Conservation (phyloP, 116 monocot species). For the Posidonia oceanica region DNA sequence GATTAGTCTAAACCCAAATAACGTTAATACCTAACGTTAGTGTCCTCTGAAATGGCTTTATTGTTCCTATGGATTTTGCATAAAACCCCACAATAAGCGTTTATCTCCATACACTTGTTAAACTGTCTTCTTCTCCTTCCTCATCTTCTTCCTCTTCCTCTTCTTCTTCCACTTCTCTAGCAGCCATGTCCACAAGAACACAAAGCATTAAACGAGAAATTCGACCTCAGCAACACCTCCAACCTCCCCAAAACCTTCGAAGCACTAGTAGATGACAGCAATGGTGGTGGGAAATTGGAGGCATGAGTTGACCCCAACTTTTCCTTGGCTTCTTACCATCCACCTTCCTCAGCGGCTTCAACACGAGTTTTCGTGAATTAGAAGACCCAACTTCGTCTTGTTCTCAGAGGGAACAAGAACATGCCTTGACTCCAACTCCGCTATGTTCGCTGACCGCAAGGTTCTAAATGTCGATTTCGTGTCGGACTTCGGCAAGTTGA, state of each 20-base stretch:
- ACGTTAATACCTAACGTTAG: too few relatives aligned
- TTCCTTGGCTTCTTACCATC: slow-evolving; percentile 7
- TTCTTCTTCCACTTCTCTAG: too few relatives aligned
- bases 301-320: slow-evolving; percentile 12
- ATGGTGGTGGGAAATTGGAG: slow-evolving; percentile 10
- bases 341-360: slow-evolving; percentile 26
- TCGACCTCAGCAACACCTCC: slow-evolving; percentile 48
- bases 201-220: slow-evolving; percentile 68
- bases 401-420: slow-evolving; percentile 28
- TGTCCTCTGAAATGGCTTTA: too few relatives aligned
- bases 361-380: slow-evolving; percentile 12
- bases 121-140: too few relatives aligned
- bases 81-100: too few relatives aligned
- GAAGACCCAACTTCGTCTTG: slow-evolving; percentile 15
- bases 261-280: slow-evolving; percentile 17
- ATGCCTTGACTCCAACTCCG: slow-evolving; percentile 20
- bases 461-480: too few relatives aligned
- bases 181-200: slow-evolving; percentile 31
- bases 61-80: too few relatives aligned
- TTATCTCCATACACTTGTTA: too few relatives aligned
- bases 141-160: too few relatives aligned
- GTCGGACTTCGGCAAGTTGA: too few relatives aligned
- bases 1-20: too few relatives aligned
- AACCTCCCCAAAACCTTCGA: slow-evolving; percentile 37
- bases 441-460: slow-evolving; percentile 9